These are phyloP conservation scores for Fomitopsis schrenkii DNA, from an alignment of 1,284 basidiomycete genomes.

Conservation along the genomic window DNA sequence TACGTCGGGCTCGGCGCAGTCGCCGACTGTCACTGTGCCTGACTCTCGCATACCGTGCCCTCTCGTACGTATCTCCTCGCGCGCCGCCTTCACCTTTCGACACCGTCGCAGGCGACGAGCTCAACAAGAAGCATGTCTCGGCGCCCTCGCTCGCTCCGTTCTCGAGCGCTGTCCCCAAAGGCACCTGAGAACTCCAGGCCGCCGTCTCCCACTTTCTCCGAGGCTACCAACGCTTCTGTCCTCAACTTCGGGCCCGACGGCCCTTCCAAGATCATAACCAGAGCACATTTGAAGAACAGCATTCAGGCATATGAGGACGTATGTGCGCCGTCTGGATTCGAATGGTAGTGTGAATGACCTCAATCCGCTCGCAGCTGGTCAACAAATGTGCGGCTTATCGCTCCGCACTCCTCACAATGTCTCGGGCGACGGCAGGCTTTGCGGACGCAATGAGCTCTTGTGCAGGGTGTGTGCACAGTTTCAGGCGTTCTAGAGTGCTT, in stretches of 20 bases:
- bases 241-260: conserved; percentile 70
- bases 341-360: neutral
- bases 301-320: conserved; percentile 80
- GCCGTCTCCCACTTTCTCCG: conserved; percentile 81
- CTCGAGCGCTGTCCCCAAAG: conserved; percentile 43
- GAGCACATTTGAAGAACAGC: conserved; percentile 74
- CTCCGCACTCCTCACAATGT: conserved; percentile 78
- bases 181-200: conserved; percentile 48
- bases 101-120: conserved; percentile 1
- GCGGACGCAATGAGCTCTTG: conserved; percentile 85
- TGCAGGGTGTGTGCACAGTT: conserved; percentile 57
- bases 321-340: conserved; percentile 20
- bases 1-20: neutral
- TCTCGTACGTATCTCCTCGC: neutral
- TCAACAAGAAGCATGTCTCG: conserved; percentile 42
- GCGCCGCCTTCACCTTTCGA: conserved; percentile 2
- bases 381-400: conserved; percentile 81
- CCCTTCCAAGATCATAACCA: conserved; percentile 78
- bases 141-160: conserved; percentile 54
- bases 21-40: neutral
- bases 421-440: conserved; percentile 81
- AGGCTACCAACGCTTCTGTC: conserved; percentile 70
- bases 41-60: neutral
- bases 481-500: neutral
- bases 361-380: conserved; percentile 53